phyloP scores from a whole-genome alignment of 495 filamentous ascomycete genomes.

The Penicillium simplicissimum region DNA sequence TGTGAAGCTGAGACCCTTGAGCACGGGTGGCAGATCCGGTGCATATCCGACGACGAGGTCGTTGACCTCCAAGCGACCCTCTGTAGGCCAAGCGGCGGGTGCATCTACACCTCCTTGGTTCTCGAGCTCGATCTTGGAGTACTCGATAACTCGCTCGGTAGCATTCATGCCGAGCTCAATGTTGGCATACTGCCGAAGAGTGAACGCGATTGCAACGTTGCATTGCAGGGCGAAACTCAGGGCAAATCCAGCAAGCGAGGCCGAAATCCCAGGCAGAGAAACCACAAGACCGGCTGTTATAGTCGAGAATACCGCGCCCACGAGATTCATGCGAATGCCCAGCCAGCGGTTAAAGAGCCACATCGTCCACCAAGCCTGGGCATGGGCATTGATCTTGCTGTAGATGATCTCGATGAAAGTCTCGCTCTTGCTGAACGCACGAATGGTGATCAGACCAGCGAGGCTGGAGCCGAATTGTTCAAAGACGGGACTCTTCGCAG shows the following conservation, averaged over 20 bases:
- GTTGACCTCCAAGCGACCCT: slow-evolving; percentile 71
- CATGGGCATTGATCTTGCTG: slow-evolving; percentile 62
- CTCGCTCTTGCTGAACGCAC: slow-evolving; percentile 65
- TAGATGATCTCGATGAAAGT: slow-evolving; percentile 69
- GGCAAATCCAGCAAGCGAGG: slow-evolving; percentile 79
- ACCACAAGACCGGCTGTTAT: slow-evolving; percentile 67
- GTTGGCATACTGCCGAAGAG: slow-evolving; percentile 52
- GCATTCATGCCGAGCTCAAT: slow-evolving; percentile 83
- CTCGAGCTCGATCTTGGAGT: slow-evolving; percentile 70
- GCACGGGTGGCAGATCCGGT: slow-evolving; percentile 69
- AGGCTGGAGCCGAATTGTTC: slow-evolving; percentile 73
- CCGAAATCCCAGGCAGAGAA: slow-evolving; percentile 61
- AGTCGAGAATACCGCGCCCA: slow-evolving; percentile 69
- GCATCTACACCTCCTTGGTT: slow-evolving; percentile 55
- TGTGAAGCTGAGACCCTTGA: slow-evolving; percentile 72
- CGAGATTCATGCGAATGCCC: slow-evolving; percentile 65
- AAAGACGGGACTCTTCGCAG: slow-evolving; percentile 72
- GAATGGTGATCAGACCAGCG: slow-evolving; percentile 72
- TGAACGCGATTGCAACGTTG: slow-evolving; percentile 47
- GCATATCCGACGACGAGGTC: slow-evolving; percentile 77
- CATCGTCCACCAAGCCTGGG: slow-evolving; percentile 61
- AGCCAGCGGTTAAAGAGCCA: slow-evolving; percentile 78
- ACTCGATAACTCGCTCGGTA: slow-evolving; percentile 80
- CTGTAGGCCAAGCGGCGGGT: slow-evolving; percentile 78
- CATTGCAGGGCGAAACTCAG: slow-evolving; percentile 60